Evolutionary conservation across 2,329 filamentous ascomycete genomes (phyloP).

Genomic region (Epichloe aotearoae): DNA sequence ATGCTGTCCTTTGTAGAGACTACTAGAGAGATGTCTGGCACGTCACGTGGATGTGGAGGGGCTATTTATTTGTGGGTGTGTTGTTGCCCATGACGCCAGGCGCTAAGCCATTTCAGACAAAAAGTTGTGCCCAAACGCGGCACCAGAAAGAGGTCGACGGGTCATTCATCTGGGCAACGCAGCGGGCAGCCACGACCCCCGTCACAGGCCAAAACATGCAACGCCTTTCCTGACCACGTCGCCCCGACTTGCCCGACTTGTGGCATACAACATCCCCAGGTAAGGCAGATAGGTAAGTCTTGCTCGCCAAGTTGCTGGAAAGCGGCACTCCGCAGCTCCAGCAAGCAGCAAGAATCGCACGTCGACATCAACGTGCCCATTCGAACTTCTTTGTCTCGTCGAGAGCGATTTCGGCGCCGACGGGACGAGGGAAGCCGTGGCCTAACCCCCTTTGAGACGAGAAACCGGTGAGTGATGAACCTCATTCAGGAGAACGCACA

Average conservation of each 20-base stretch:
- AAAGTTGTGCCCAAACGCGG: background rate
- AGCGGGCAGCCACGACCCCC: constrained; percentile 4
- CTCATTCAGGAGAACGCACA: background rate
- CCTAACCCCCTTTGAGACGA: background rate
- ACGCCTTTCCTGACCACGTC: constrained; percentile 4
- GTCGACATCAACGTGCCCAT: background rate
- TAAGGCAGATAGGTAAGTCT: constrained; percentile 10
- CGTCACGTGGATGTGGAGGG: background rate
- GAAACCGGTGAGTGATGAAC: constrained; percentile 2
- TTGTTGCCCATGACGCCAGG: constrained; percentile 8
- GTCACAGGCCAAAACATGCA: constrained; percentile 17
- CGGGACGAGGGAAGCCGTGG: background rate
- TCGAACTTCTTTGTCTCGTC: background rate
- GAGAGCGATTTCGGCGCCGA: background rate
- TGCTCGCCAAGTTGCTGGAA: constrained; percentile 4
- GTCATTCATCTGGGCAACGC: constrained; percentile 5
- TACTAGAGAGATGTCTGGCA: background rate
- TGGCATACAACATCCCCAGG: constrained; percentile 6
- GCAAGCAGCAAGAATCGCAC: background rate
- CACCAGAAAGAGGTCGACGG: background rate
- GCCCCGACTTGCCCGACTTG: constrained; percentile 3
- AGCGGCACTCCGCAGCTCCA: constrained; percentile 2
- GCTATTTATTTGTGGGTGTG: background rate
- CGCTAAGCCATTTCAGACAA: constrained; percentile 11
- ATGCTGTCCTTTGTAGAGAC: background rate